phyloP scores from a whole-genome alignment of 768 basidiomycete genomes.

The Leccinum subtestaceum region DNA sequence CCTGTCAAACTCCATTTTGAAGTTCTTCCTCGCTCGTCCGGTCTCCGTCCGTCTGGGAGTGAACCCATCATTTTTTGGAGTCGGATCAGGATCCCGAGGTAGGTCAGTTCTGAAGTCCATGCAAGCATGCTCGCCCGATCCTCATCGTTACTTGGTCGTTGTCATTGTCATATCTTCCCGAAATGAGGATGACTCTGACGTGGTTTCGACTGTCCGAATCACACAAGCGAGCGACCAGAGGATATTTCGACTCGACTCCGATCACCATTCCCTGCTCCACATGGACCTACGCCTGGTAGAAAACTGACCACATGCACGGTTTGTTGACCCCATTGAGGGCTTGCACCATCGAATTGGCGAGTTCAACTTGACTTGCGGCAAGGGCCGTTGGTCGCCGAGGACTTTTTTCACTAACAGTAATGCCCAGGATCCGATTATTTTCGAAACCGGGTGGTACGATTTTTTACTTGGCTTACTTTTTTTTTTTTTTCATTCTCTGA shows the following conservation, averaged over 20 bases:
- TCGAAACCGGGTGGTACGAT: not conserved
- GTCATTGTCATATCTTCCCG: not conserved
- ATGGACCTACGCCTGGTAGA: not conserved
- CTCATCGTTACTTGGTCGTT: not conserved
- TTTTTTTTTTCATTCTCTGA: not conserved
- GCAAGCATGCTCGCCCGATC: not conserved
- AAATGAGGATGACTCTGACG: not conserved
- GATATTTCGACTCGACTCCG: not conserved
- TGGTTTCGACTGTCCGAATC: not conserved
- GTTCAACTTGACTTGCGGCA: not conserved
- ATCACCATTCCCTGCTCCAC: not conserved
- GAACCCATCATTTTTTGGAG: not conserved
- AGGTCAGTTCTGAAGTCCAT: not conserved
- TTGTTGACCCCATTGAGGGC: not conserved
- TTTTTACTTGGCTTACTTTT: not conserved
- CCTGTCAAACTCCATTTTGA: not conserved
- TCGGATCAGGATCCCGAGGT: not conserved
- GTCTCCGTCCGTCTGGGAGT: not conserved
- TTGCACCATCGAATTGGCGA: not conserved
- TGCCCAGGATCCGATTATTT: not conserved
- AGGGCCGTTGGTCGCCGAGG: not conserved
- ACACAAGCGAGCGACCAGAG: not conserved
- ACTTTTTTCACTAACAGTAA: not conserved
- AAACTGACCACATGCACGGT: not conserved
- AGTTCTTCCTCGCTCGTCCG: not conserved